Evolutionary conservation across 2,329 filamentous ascomycete species (phyloP).

Genomic region (Nemania sp.): DNA sequence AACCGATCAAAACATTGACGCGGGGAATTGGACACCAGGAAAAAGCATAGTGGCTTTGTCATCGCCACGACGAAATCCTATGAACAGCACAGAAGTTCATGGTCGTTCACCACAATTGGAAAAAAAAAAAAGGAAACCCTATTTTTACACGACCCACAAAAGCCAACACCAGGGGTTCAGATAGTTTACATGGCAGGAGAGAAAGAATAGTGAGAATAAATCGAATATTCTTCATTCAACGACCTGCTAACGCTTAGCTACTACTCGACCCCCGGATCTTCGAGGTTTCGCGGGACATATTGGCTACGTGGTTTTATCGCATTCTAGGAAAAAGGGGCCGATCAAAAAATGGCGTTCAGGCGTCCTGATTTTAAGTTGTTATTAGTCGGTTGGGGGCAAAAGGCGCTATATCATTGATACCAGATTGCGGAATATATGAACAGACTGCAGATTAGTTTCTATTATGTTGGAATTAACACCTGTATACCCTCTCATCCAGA

Average conservation of each 20-base stretch:
- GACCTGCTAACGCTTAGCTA: not conserved
- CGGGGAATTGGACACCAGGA: slow-evolving; percentile 31
- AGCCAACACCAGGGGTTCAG: not conserved
- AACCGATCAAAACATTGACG: slow-evolving; percentile 44
- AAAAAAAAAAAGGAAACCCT: too few relatives aligned
- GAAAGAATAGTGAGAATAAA: slow-evolving; percentile 2
- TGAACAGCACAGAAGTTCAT: slow-evolving; percentile 4
- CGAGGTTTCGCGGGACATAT: slow-evolving; percentile 26
- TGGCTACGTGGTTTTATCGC: slow-evolving; percentile 19
- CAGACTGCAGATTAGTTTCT: slow-evolving; percentile 29
- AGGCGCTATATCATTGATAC: slow-evolving; percentile 27
- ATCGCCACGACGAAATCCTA: slow-evolving; percentile 27
- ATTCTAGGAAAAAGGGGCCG: slow-evolving; percentile 17
- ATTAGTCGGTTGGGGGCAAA: slow-evolving; percentile 13
- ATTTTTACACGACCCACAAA: slow-evolving; percentile 19
- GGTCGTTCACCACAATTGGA: slow-evolving; percentile 15
- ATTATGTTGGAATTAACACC: not conserved
- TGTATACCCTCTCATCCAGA: slow-evolving; percentile 7
- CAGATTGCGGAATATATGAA: slow-evolving; percentile 34
- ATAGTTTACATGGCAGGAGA: slow-evolving; percentile 1
- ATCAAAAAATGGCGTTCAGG: slow-evolving; percentile 27
- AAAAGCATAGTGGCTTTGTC: slow-evolving; percentile 36
- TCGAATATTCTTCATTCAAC: not conserved
- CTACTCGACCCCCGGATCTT: slow-evolving; percentile 1
- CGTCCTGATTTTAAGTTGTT: slow-evolving; percentile 18